Evolutionary conservation across 148 eudicot genomes (phyloP).

Genomic region (Nepenthes gracilis): DNA sequence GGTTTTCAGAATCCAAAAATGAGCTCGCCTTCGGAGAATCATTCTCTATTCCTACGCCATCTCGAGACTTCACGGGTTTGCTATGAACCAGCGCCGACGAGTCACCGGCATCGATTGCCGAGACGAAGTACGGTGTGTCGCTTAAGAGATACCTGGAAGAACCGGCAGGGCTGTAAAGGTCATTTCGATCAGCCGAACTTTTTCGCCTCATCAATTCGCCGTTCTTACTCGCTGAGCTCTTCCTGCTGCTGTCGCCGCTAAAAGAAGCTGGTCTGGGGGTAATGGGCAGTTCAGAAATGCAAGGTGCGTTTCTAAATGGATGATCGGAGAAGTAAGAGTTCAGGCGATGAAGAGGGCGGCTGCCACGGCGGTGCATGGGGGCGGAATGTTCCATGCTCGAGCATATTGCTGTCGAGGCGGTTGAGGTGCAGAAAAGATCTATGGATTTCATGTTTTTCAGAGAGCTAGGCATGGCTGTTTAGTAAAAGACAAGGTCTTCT

Average conservation of each 20-base stretch:
- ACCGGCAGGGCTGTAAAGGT: conserved; percentile 19
- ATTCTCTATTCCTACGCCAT: background rate
- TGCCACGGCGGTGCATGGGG: conserved; percentile 31
- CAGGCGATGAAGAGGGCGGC: conserved; percentile 28
- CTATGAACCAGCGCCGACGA: conserved; percentile 14
- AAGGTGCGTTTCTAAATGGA: conserved; percentile 29
- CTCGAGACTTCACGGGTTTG: conserved; percentile 9
- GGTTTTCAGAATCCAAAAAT: conserved; percentile 7
- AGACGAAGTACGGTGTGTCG: conserved; percentile 23
- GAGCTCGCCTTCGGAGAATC: background rate
- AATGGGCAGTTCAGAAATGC: conserved; percentile 54
- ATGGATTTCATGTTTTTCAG: conserved; percentile 44
- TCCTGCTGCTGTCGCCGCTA: conserved; percentile 21
- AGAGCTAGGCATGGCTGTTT: conserved; percentile 18
- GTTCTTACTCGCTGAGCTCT: conserved; percentile 13
- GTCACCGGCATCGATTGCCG: conserved; percentile 5
- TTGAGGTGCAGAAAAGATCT: conserved; percentile 75
- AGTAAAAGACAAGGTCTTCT: background rate
- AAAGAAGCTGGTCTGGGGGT: conserved; percentile 31
- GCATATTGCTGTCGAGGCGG: conserved; percentile 82
- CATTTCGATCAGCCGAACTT: conserved; percentile 47
- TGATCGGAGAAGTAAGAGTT: conserved; percentile 8
- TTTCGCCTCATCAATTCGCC: conserved; percentile 21
- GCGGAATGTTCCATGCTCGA: conserved; percentile 43
- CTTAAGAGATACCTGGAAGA: conserved; percentile 57